Conservation (phyloP, 2,329 filamentous ascomycete species). For the Tolypocladium amazonense region DNA sequence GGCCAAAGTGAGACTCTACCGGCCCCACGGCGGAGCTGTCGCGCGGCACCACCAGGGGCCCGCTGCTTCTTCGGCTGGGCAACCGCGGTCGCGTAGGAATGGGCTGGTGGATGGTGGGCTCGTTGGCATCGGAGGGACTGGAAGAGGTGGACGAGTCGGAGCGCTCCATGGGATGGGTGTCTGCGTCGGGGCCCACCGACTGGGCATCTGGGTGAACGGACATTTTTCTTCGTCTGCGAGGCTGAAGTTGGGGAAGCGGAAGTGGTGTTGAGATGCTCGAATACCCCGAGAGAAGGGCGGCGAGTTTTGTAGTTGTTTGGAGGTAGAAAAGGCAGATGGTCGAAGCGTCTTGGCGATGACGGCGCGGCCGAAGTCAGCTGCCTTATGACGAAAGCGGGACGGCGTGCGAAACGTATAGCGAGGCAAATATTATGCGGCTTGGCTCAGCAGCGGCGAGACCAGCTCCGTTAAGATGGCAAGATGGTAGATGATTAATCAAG, state of each 20-base stretch:
- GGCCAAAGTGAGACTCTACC: slow-evolving; percentile 64
- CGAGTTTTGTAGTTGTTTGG: background rate
- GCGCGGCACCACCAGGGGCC: slow-evolving; percentile 71
- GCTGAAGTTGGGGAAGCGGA: background rate
- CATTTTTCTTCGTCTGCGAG: slow-evolving; percentile 4
- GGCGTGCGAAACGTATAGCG: background rate
- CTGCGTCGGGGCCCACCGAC: slow-evolving; percentile 12
- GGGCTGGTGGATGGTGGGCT: slow-evolving; percentile 35
- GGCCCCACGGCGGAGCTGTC: slow-evolving; percentile 66
- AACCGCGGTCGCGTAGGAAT: slow-evolving; percentile 53
- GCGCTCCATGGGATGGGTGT: slow-evolving; percentile 23
- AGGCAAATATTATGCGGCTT: background rate
- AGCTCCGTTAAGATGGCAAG: background rate
- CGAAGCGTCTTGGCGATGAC: background rate
- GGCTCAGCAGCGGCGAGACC: background rate
- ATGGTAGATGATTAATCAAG: no score
- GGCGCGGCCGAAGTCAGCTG: background rate
- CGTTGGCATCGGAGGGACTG: slow-evolving; percentile 23
- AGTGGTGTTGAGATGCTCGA: background rate
- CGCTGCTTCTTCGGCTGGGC: slow-evolving; percentile 66
- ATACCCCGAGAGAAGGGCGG: background rate
- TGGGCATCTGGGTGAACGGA: slow-evolving; percentile 12
- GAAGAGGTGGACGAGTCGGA: slow-evolving; percentile 25
- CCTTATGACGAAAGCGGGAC: background rate
- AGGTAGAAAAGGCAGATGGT: background rate